A percentile compares a stretch with the other conserved stretches of the same genome.
Conservation (phyloP, 768 basidiomycete genomes). For the Mrakia blollopis region DNA sequence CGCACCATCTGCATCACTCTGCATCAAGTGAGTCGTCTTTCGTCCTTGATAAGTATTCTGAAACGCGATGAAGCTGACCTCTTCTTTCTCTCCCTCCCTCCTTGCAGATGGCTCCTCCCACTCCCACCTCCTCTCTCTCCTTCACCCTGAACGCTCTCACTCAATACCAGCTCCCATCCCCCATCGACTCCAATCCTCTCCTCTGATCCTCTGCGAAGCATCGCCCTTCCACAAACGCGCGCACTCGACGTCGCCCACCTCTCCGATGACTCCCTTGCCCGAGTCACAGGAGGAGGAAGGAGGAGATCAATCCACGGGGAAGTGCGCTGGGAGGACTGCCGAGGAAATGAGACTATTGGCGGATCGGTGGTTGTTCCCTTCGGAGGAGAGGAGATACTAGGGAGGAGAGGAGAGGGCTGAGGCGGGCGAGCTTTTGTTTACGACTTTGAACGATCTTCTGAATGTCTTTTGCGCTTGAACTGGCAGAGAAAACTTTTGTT, state of each 20-base stretch:
- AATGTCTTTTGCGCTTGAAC: too few relatives aligned
- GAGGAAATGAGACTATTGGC: background rate
- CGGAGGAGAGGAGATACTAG: background rate
- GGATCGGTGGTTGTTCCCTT: background rate
- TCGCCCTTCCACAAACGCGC: constrained; percentile 5
- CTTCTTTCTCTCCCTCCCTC: background rate
- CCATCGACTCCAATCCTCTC: background rate
- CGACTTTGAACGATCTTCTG: too few relatives aligned
- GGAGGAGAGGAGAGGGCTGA: background rate
- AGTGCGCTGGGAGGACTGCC: background rate
- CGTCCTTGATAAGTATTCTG: background rate
- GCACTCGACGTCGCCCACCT: background rate
- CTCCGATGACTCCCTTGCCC: background rate
- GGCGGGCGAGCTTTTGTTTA: too few relatives aligned
- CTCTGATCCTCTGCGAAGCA: background rate
- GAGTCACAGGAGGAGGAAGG: background rate
- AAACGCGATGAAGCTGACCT: background rate
- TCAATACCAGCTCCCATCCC: background rate
- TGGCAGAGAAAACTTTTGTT: too few relatives aligned
- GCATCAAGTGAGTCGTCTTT: background rate
- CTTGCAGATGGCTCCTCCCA: background rate
- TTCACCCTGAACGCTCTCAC: background rate
- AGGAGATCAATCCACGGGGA: background rate
- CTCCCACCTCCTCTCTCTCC: constrained; percentile 9
- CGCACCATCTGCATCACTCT: background rate